Evolutionary conservation across 371 early-diverging fungal species (phyloP).

Genomic region (Lichtheimia hyalospora): DNA sequence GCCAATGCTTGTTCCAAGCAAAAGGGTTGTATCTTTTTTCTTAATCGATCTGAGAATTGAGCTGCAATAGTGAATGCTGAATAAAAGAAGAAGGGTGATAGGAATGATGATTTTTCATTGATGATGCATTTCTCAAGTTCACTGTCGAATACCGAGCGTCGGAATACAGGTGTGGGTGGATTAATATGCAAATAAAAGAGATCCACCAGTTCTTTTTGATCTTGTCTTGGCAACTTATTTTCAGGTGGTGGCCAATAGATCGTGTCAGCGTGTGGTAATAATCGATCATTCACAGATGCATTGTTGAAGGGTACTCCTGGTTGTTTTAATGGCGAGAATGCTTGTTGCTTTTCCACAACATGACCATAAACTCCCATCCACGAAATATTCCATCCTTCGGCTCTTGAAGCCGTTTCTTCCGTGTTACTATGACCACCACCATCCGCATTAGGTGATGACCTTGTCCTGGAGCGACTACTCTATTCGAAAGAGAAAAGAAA

Average conservation of each 20-base stretch:
- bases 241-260: neutral
- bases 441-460: neutral
- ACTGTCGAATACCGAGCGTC: constrained; percentile 25
- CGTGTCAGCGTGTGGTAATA: neutral
- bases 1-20: constrained; percentile 21
- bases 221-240: constrained; percentile 8
- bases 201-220: constrained; percentile 42
- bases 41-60: constrained; percentile 24
- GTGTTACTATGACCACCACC: neutral
- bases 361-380: constrained; percentile 15
- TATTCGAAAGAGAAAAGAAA: neutral
- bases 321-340: constrained; percentile 9
- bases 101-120: constrained; percentile 12
- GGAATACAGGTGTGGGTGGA: constrained; percentile 53
- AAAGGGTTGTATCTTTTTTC: constrained; percentile 5
- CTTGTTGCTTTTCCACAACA: constrained; percentile 4
- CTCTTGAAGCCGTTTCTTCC: neutral
- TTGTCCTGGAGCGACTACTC: neutral
- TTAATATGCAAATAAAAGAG: constrained; percentile 56
- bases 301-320: constrained; percentile 7
- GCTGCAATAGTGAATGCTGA: constrained; percentile 43
- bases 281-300: neutral
- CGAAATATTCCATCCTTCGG: constrained; percentile 6
- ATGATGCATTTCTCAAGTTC: constrained; percentile 18
- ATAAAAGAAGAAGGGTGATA: constrained; percentile 42